Conservation (phyloP, 805 yeast genomes). For the Candida ulmi region DNA sequence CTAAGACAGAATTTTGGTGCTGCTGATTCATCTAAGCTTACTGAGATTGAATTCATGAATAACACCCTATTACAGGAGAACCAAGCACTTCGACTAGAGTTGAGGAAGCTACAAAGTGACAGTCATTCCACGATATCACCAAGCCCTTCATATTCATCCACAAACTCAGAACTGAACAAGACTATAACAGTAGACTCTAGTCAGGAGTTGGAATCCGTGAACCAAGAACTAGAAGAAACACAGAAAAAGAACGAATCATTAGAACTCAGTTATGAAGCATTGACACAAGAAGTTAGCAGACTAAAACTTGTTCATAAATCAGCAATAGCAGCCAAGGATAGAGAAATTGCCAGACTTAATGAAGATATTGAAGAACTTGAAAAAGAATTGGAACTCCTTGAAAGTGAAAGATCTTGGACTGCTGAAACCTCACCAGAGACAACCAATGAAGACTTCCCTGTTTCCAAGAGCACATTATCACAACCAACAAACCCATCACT, state of each 20-base stretch:
- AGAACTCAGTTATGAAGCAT: conserved; percentile 6
- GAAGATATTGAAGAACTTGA: conserved; percentile 9
- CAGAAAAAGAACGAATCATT: conserved; percentile 2
- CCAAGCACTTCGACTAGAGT: conserved; percentile 2
- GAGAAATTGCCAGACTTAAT: conserved; percentile 7
- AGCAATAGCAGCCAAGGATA: conserved; percentile 5
- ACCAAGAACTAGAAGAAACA: neutral
- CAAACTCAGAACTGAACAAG: neutral
- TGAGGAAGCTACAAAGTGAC: neutral
- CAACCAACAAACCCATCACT: too few species aligned
- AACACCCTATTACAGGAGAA: neutral
- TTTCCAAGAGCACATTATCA: too few species aligned
- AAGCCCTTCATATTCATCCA: too few species aligned
- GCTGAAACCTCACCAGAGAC: neutral
- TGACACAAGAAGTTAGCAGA: conserved; percentile 8
- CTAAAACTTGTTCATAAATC: conserved; percentile 8
- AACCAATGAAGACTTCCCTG: neutral
- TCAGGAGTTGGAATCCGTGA: neutral
- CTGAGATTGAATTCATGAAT: conserved; percentile 2
- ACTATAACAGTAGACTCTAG: neutral
- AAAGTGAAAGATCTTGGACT: conserved; percentile 1
- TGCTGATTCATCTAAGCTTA: conserved; percentile 1
- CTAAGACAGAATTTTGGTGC: neutral
- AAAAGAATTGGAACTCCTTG: conserved; percentile 6
- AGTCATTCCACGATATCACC: neutral